Evolutionary conservation across 2,329 filamentous ascomycete genomes (phyloP), one percentile per base, ranked within the genome.

Genomic region (Aureobasidium pullulans): DNA sequence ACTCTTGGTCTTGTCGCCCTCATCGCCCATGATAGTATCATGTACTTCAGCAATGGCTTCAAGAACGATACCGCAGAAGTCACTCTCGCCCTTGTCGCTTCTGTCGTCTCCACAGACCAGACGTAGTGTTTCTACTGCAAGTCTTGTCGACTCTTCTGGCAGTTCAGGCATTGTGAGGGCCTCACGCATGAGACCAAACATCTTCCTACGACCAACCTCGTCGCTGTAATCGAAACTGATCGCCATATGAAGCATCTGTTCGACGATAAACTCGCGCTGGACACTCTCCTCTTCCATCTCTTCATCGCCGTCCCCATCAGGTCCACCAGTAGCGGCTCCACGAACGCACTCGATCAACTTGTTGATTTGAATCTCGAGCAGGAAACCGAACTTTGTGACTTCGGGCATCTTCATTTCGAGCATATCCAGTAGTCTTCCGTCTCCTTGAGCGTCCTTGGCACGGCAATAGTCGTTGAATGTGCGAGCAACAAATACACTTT

Each of bases 1-100:
- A 34, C 70, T 69, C n/a, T 84, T 84, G 31, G 81, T 79, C 16
- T 80, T 78, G 5, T 68, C 69, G n/a, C 77, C 75, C 11, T 90
- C 86, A 56, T 89, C 87, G 44, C 73, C 73, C 65, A 87, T 83
- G 64, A 99, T 94, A 2, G 89, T 93, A 70, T 99, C 94, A 71
- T 97, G 93, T 11, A 99, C 92, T 74, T 99, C 94, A 3, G 92
- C 91, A 61, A 99, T 90, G 29, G 93, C 91, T 75, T 99, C 94
- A 23, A 96, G 83, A 16, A 97, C 88, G 37, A 94, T 80, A 64
- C 86, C 88, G 73, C 87, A 90, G 70, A 94, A 94, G 67, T 94
- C 89, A 44, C 87, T 83, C 74, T 94, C 89, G 28, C 88, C 88
- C 15, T 85, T 84, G 7, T 81, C 77, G 66, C 87, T 84, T 1